Evolutionary conservation across 345 rosid species (phyloP).

Genomic region (Salix exigua): DNA sequence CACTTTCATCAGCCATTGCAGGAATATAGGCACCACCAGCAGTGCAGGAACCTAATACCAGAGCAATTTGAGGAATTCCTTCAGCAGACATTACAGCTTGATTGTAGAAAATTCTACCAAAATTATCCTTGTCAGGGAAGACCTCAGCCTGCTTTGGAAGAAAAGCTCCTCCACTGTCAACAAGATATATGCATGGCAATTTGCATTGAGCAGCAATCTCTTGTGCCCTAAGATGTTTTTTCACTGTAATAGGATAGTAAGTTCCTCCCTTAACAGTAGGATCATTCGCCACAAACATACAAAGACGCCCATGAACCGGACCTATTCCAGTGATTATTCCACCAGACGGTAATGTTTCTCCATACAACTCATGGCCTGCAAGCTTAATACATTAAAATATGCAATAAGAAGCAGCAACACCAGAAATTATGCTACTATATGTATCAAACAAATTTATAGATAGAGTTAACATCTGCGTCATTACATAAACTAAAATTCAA

Average conservation of each 20-base stretch:
- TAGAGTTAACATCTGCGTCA: neutral
- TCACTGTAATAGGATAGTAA: constrained; percentile 86
- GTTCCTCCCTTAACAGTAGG: constrained; percentile 98
- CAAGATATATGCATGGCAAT: constrained; percentile 87
- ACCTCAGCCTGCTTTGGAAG: constrained; percentile 97
- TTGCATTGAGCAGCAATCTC: constrained; percentile 87
- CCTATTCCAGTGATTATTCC: constrained; percentile 91
- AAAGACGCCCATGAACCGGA: constrained; percentile 84
- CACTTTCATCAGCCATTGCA: constrained; percentile 99
- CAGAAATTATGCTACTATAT: neutral
- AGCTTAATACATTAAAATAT: constrained; percentile 55
- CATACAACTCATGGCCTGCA: constrained; percentile 91
- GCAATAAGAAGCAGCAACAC: constrained; percentile 33
- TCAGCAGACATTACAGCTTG: constrained; percentile 88
- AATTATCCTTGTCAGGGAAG: constrained; percentile 91
- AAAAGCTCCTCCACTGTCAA: constrained; percentile 94
- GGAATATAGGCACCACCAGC: constrained; percentile 98
- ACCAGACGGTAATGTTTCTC: constrained; percentile 74
- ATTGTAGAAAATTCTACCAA: constrained; percentile 90
- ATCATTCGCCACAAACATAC: constrained; percentile 94
- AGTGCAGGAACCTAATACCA: constrained; percentile 91
- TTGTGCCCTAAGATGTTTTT: constrained; percentile 96
- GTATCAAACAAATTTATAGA: neutral
- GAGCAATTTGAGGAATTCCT: constrained; percentile 91
- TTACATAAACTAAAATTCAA: neutral